Evolutionary conservation across 352 stramenopile genomes (phyloP), one percentile per base, ranked within the genome.

Genomic region (Phytophthora kernoviae): DNA sequence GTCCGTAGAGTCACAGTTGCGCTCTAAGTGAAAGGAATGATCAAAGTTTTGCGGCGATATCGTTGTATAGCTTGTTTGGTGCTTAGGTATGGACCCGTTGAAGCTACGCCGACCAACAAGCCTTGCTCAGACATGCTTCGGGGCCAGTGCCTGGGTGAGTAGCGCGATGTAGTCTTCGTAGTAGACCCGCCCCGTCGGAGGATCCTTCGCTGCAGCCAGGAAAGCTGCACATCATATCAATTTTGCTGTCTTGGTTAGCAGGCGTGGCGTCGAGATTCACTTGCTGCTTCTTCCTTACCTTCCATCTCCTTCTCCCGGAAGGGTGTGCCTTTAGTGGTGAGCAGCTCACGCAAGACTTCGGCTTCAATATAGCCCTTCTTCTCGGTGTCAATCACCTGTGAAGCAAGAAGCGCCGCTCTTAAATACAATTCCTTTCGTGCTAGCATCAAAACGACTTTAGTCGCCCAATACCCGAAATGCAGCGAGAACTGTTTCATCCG

Each of bases 271-370:
- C 21, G 11, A 17, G 27, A 9, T 47, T 47, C 12, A 11, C 17
- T 30, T 20, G 11, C 1, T 15, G 6, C 37, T 43, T 21, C 4
- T 40, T 40, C 3, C 33, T 15, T 46, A 90, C 81, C 70, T 65
- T 97, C 91, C 58, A 96, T 87, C 57, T 98, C 91, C 64, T 97
- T 97, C 47, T 94, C 84, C 32, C 88, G 83, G 59, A 97, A 97
- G 1, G 91, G 86, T 10, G 86, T 96, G 21, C 87, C 89, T 74
- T 96, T 97, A 7, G 81, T 97, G 1, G 88, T 69, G 8, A 98
- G 75, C 51, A 97, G 45, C 62, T 98, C 89, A 6, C 83, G 80
- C 77, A 97, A 94, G n/a, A 81, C 63, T 14, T 93, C 87, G 1
- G 84, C 88, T 45, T 98, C 91, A 44, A 98, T 94, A 50, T 91